These are phyloP conservation scores for Phialophora chinensis DNA, from an alignment of 2,329 filamentous ascomycete genomes.

Conservation along the genomic window DNA sequence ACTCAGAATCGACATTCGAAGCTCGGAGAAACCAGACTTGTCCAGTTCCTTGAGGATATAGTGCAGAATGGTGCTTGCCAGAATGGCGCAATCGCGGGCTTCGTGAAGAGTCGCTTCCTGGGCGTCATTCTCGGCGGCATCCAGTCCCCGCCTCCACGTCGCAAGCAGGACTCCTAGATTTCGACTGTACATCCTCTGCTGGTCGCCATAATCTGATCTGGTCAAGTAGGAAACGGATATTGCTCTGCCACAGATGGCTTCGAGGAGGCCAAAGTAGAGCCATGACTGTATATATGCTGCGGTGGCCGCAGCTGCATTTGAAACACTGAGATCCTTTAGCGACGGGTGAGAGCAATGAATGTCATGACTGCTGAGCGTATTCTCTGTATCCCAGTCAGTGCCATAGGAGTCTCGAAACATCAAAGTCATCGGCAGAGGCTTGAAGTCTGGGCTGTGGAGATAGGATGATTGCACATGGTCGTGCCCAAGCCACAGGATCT, in stretches of 20 bases:
- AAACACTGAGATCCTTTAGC: background rate
- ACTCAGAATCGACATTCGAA: background rate
- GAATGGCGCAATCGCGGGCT: background rate
- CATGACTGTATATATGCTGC: conserved; percentile 1
- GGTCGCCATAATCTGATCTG: background rate
- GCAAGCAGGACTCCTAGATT: background rate
- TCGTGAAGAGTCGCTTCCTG: background rate
- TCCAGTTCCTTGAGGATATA: background rate
- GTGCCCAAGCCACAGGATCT: background rate
- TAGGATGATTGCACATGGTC: background rate
- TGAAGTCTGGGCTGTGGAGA: background rate
- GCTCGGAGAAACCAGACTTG: background rate
- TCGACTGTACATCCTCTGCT: background rate
- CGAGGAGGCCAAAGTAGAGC: conserved; percentile 5
- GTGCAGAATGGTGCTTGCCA: conserved; percentile 1
- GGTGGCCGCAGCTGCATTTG: background rate
- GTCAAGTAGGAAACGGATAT: background rate
- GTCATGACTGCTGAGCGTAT: background rate
- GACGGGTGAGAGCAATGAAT: background rate
- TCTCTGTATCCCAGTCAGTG: background rate
- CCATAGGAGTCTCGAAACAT: background rate
- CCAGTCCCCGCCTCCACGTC: background rate
- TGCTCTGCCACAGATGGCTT: background rate
- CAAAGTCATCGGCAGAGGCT: background rate
- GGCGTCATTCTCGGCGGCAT: background rate